phyloP scores from a whole-genome alignment of 2,329 filamentous ascomycete genomes.

The Ophiostoma piceae region DNA sequence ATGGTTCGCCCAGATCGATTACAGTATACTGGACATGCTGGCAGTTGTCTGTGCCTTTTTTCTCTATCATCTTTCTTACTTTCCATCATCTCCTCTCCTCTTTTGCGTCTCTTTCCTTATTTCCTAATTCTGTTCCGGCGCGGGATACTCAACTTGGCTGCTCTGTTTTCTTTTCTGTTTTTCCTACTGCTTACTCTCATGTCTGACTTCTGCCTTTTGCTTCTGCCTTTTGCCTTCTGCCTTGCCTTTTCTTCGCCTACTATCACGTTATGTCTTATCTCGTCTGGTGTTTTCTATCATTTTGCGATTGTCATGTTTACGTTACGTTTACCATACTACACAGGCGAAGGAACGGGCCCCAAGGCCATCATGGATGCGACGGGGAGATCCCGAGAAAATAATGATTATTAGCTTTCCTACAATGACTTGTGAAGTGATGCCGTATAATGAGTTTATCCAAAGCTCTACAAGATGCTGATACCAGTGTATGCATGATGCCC shows the following conservation, averaged over 20 bases:
- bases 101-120: background rate
- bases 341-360: slow-evolving; percentile 4
- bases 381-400: slow-evolving; percentile 1
- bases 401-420: background rate
- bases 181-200: background rate
- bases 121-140: background rate
- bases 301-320: background rate
- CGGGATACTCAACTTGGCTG: slow-evolving; percentile 4
- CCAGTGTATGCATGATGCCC: too few relatives aligned
- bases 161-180: background rate
- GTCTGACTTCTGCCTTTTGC: too few relatives aligned
- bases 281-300: slow-evolving; percentile 9
- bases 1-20: background rate
- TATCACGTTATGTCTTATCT: slow-evolving; percentile 10
- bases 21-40: background rate
- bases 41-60: background rate
- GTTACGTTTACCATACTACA: background rate
- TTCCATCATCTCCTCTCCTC: background rate
- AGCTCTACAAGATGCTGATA: too few relatives aligned
- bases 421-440: background rate
- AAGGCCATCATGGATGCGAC: background rate
- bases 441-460: too few relatives aligned
- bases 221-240: background rate
- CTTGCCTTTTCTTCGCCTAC: background rate
- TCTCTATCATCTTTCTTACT: background rate